phyloP scores from a whole-genome alignment of 495 filamentous ascomycete species.

The Extremus antarcticus region DNA sequence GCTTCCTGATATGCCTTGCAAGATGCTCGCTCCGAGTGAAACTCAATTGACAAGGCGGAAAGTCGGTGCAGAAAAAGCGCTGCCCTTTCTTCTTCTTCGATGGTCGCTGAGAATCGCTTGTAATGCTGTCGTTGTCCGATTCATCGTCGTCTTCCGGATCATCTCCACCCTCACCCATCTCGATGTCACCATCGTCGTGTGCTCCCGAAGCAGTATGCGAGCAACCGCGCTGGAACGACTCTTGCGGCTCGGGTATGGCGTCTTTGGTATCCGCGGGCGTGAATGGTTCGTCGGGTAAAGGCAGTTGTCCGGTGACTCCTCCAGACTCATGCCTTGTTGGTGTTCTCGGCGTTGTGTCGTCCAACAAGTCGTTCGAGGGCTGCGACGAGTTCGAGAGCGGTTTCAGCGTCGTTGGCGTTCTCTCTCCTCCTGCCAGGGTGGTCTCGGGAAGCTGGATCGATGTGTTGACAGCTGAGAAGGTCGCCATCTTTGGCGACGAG shows the following conservation, averaged over 20 bases:
- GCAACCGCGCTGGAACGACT: slow-evolving; percentile 41
- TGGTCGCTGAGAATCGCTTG: slow-evolving; percentile 51
- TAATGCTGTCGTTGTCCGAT: slow-evolving; percentile 68
- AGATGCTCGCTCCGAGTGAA: slow-evolving; percentile 96
- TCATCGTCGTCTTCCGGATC: slow-evolving; percentile 63
- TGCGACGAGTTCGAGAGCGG: slow-evolving; percentile 33
- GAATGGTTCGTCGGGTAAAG: slow-evolving; percentile 49
- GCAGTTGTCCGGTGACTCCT: slow-evolving; percentile 45
- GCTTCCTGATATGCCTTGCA: slow-evolving; percentile 93
- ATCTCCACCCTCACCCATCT: slow-evolving; percentile 63
- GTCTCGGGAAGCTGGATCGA: slow-evolving; percentile 24
- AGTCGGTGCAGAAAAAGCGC: slow-evolving; percentile 94
- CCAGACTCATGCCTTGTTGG: slow-evolving; percentile 52
- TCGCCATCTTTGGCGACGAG: background rate
- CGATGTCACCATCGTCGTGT: slow-evolving; percentile 38
- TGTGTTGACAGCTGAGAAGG: background rate
- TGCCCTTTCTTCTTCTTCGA: slow-evolving; percentile 95
- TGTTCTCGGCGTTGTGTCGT: slow-evolving; percentile 38
- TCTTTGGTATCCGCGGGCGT: slow-evolving; percentile 35
- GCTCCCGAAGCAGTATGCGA: slow-evolving; percentile 51
- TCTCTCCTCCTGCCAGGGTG: slow-evolving; percentile 44
- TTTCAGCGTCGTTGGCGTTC: slow-evolving; percentile 53
- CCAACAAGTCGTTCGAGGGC: slow-evolving; percentile 23
- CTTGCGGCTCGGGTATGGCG: slow-evolving; percentile 29
- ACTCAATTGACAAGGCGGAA: slow-evolving; percentile 85